Base-by-base conservation (phyloP, 805 yeast genomes). In the Candida maesae region DNA sequence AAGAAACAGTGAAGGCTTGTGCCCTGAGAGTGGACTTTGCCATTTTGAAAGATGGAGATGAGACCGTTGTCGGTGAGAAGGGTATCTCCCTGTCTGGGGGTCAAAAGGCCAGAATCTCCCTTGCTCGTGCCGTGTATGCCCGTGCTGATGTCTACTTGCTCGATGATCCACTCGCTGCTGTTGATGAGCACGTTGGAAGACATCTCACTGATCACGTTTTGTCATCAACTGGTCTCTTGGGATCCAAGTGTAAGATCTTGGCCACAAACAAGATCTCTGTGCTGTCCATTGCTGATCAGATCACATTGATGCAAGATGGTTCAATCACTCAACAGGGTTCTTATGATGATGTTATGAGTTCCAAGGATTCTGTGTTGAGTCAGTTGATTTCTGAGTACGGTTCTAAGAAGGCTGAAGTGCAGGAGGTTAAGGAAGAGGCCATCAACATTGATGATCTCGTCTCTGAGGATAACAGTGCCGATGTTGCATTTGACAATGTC, bases 81-180 rank as follows among this genome's bases (percentile, higher is more conserved):
- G 99, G 99, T 49, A 90, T 93, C 38, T 87, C 97, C 12, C 71
- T 93, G 36, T 86, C 96, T 31, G 99, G 99, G 38, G 99, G 99
- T 33, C 99, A 93, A 64, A 93, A 93, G 71, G 98, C 99, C 0
- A 80, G 99, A 61, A 73, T 93, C 27, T 81, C 95, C 1, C 73
- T 93, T 39, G 99, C 99, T 0, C 78, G 99, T 60, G 97, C 99
- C 11, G 96, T 93, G 9, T 93, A 93, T 60, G 77, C 96, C 11
- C 74, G 98, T 50, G 95, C 98, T 3, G 98, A 93, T 58, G 78
- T 93, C 23, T 89, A 87, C 60, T 66, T 93, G 30, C 66, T 93
- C 48, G 99, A 93, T 61, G 99, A 93, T 64, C 86, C 95, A 9
- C 73, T 93, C 45, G 84, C 95, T 60, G 99, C 99, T 19, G 99